These are phyloP conservation scores for Anethum foeniculum DNA, from an alignment of 140 eudicot genomes.

Conservation along the genomic window DNA sequence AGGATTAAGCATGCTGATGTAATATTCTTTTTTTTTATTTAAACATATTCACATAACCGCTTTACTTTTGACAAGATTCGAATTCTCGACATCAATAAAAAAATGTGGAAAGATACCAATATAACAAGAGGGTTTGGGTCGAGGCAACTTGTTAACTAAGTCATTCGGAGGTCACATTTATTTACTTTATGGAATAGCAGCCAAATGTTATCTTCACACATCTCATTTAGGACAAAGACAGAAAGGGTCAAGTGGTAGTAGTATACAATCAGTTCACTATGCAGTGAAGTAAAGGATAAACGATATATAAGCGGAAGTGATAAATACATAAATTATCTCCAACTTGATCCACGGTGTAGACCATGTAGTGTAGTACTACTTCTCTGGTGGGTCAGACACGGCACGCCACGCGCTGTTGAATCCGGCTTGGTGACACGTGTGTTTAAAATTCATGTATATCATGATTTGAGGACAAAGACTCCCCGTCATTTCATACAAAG, in stretches of 20 bases:
- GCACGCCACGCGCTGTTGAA: conserved; percentile 17
- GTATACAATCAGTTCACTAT: background rate
- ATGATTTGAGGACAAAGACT: background rate
- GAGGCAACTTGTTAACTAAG: too few species aligned
- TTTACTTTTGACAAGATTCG: too few species aligned
- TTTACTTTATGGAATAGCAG: background rate
- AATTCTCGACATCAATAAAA: too few species aligned
- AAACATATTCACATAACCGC: too few species aligned
- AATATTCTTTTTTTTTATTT: too few species aligned
- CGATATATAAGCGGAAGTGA: background rate
- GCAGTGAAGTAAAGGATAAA: background rate
- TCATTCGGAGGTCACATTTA: background rate
- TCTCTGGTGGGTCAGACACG: conserved; percentile 4
- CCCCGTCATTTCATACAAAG: conserved; percentile 6
- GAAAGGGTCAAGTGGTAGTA: background rate
- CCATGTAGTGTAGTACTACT: background rate
- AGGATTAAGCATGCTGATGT: too few species aligned
- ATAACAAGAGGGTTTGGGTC: too few species aligned
- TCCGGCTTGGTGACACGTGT: background rate
- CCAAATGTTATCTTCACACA: background rate
- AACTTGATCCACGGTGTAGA: conserved; percentile 3
- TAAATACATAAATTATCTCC: too few species aligned
- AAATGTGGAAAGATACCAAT: too few species aligned
- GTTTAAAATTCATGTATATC: background rate
- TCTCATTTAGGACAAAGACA: background rate